These are phyloP conservation scores for Populus alba DNA, from an alignment of 345 rosid genomes.

Conservation along the genomic window DNA sequence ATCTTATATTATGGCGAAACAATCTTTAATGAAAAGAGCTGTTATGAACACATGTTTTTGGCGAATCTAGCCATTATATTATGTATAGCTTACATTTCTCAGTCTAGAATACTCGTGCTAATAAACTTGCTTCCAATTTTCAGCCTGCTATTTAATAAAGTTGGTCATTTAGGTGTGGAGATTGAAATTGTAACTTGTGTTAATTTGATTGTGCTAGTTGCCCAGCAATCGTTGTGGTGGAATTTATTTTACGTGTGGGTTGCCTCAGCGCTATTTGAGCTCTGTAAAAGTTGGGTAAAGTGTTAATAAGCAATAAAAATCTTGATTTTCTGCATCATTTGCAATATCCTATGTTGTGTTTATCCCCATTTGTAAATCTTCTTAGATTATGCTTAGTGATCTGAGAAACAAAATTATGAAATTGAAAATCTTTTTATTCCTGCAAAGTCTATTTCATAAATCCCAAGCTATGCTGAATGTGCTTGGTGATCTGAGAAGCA, in stretches of 20 bases:
- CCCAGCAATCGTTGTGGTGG: not conserved
- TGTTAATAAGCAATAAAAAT: not conserved
- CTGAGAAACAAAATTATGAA: not conserved
- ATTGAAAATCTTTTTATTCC: not conserved
- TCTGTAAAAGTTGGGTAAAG: not conserved
- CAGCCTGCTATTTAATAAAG: constrained; percentile 7
- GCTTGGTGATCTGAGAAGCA: not conserved
- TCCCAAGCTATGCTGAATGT: not conserved
- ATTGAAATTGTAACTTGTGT: not conserved
- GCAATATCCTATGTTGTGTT: not conserved
- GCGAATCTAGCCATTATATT: not conserved
- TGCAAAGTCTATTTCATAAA: not conserved
- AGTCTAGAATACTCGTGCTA: constrained; percentile 6
- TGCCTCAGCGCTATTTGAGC: not conserved
- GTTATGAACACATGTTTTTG: constrained; percentile 3
- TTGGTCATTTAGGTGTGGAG: not conserved
- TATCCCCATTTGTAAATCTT: not conserved
- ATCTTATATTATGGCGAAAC: not conserved
- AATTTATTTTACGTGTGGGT: not conserved
- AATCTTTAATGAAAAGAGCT: constrained; percentile 1
- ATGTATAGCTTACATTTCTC: constrained; percentile 11
- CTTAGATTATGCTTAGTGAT: not conserved
- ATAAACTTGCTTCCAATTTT: constrained; percentile 10
- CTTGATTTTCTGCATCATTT: no score
- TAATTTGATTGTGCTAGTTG: not conserved